Conservation (phyloP, 768 basidiomycete species). For the Tulasnella sp. region DNA sequence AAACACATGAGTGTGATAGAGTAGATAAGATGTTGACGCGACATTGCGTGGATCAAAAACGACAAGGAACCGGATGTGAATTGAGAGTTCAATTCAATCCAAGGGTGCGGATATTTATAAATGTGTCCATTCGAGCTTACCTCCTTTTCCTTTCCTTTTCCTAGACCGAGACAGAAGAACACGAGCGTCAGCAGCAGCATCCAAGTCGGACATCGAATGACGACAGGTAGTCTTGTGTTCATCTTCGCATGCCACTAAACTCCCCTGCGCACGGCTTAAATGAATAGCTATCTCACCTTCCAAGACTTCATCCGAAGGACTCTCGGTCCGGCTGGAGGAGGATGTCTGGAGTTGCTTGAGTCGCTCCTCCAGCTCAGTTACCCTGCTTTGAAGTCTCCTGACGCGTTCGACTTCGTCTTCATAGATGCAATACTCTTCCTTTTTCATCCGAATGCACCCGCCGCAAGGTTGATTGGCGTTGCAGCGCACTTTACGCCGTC, state of each 20-base stretch:
- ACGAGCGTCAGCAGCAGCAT: not conserved
- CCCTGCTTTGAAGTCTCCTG: constrained; percentile 6
- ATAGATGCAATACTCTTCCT: constrained; percentile 13
- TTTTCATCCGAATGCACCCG: constrained; percentile 9
- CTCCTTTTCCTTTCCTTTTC: constrained; percentile 3
- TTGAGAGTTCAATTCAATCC: no score
- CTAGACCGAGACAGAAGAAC: not conserved
- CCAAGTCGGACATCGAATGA: not conserved
- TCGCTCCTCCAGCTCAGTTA: constrained; percentile 4
- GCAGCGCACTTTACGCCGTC: constrained; percentile 12
- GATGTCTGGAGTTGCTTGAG: constrained; percentile 7
- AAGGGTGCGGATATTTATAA: not conserved
- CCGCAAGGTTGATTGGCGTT: constrained; percentile 10
- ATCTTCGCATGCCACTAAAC: no score
- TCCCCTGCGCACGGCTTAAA: not conserved
- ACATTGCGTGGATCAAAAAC: no score
- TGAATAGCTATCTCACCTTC: not conserved
- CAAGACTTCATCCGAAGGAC: not conserved
- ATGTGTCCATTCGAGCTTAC: constrained; percentile 6
- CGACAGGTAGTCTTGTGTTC: no score
- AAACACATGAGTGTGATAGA: not conserved
- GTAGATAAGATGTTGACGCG: no score
- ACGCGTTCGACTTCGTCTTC: constrained; percentile 12
- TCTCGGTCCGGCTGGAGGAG: not conserved
- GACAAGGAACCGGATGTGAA: no score